Percentiles rank a stretch among this genome's conserved stretches.
These are phyloP conservation scores for Nakazawaea molendinolei DNA, from an alignment of 805 yeast species.

Conservation along the genomic window DNA sequence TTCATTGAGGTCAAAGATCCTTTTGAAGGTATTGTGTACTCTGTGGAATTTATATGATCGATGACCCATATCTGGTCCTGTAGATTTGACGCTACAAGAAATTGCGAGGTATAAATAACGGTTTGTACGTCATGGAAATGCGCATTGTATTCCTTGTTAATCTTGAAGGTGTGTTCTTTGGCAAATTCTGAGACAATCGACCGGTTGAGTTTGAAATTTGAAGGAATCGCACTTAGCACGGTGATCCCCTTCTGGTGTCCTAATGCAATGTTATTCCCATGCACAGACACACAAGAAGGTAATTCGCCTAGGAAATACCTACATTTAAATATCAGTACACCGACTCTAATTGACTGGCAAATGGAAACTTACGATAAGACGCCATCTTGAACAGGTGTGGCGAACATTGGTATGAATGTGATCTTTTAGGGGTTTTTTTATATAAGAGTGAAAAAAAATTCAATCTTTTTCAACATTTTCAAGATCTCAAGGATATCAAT, in stretches of 20 bases:
- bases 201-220: not conserved
- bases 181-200: not conserved
- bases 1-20: not conserved
- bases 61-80: conserved; percentile 2
- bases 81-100: not conserved
- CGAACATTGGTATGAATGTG: conserved; percentile 1
- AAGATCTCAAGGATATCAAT: too few relatives aligned
- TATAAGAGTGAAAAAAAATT: not conserved
- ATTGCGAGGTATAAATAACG: conserved; percentile 1
- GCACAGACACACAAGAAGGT: conserved; percentile 5
- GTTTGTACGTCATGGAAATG: not conserved
- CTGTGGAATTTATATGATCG: conserved; percentile 4
- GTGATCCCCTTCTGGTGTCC: conserved; percentile 6
- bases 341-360: too few relatives aligned
- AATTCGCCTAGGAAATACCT: too few relatives aligned
- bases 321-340: too few relatives aligned
- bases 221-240: conserved; percentile 1
- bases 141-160: not conserved
- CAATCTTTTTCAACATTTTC: not conserved
- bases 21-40: not conserved
- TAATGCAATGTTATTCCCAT: conserved; percentile 1
- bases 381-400: not conserved
- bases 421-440: not conserved
- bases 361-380: not conserved
- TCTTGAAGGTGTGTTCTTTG: not conserved